Conservation (phyloP, 805 yeast genomes). For the Metschnikowia matae region DNA sequence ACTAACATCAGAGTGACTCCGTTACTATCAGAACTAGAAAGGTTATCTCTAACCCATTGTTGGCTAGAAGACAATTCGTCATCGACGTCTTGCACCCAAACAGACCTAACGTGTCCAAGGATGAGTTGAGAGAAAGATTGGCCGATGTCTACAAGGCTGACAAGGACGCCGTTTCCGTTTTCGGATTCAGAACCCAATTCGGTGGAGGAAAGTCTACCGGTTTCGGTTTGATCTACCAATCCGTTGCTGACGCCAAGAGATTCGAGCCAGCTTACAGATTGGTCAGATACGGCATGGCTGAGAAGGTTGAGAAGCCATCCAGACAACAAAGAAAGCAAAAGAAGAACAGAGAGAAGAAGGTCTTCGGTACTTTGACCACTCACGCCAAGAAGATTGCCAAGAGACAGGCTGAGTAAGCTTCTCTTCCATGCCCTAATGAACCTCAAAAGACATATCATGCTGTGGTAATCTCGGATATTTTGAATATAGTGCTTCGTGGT, state of each 20-base stretch:
- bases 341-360: slow-evolving; percentile 99
- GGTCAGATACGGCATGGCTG: slow-evolving; percentile 97
- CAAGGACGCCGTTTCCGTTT: slow-evolving; percentile 92
- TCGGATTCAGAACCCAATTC: slow-evolving; percentile 98
- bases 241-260: slow-evolving; percentile 95
- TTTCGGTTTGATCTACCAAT: slow-evolving; percentile 98
- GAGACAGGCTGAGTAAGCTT: slow-evolving; percentile 76
- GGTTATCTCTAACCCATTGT: slow-evolving; percentile 98
- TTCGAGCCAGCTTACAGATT: slow-evolving; percentile 99
- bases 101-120: slow-evolving; percentile 99
- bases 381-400: slow-evolving; percentile 89
- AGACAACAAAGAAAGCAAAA: slow-evolving; percentile 99
- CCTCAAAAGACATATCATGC: slow-evolving; percentile 16
- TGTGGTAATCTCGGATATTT: slow-evolving; percentile 17
- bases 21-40: slow-evolving; percentile 99
- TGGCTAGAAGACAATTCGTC: slow-evolving; percentile 99
- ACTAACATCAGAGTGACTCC: slow-evolving; percentile 82
- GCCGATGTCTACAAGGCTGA: slow-evolving; percentile 87
- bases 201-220: slow-evolving; percentile 99
- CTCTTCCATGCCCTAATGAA: slow-evolving; percentile 18
- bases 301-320: slow-evolving; percentile 93
- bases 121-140: slow-evolving; percentile 93
- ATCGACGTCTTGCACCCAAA: slow-evolving; percentile 99
- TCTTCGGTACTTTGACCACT: slow-evolving; percentile 96
- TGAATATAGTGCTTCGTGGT: slow-evolving; percentile 17